A percentile compares a stretch with the other conserved stretches of the same genome.
Evolutionary conservation across 495 filamentous ascomycete genomes (phyloP).

Genomic region (Parathielavia appendiculata): DNA sequence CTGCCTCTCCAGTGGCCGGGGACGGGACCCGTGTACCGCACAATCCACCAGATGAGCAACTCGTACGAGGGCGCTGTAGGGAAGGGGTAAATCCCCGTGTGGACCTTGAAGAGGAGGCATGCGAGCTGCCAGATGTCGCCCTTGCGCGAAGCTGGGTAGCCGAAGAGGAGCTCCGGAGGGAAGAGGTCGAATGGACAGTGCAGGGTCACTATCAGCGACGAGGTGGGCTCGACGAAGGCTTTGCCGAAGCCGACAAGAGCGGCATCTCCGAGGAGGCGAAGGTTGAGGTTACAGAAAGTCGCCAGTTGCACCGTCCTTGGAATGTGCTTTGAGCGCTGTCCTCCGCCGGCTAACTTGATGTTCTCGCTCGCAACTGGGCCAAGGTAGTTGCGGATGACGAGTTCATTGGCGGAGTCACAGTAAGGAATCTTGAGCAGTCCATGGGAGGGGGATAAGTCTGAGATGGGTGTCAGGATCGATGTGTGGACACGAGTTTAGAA

Average conservation of each 20-base stretch:
- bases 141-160: not conserved
- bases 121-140: slow-evolving; percentile 8
- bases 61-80: not conserved
- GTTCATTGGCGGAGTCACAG: not conserved
- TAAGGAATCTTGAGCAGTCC: not conserved
- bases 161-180: not conserved
- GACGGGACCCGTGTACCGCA: not conserved
- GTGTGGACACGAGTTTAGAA: not conserved
- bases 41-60: not conserved
- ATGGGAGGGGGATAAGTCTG: not conserved
- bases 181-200: not conserved
- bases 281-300: not conserved
- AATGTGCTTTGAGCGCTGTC: not conserved
- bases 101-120: not conserved
- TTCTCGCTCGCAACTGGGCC: not conserved
- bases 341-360: not conserved
- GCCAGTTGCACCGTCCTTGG: not conserved
- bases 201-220: not conserved
- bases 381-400: not conserved
- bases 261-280: no score
- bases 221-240: not conserved
- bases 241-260: not conserved
- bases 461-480: not conserved
- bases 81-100: not conserved
- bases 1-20: not conserved